Evolutionary conservation across 148 eudicot species (phyloP).

Genomic region (Fagopyrum homotropicum): DNA sequence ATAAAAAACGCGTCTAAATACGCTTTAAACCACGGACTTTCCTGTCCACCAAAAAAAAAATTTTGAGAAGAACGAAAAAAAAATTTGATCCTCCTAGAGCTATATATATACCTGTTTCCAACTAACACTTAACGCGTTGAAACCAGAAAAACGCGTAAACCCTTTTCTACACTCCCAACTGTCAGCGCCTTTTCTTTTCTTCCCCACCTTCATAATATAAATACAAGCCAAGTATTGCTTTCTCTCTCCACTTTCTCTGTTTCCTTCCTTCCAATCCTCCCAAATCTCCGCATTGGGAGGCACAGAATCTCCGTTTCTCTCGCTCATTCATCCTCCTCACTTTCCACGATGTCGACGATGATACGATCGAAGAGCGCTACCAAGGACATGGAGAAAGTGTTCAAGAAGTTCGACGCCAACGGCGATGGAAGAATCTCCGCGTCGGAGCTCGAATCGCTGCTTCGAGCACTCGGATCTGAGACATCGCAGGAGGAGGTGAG

Average conservation of each 20-base stretch:
- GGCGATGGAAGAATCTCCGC: constrained; percentile 70
- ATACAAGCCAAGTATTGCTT: neutral
- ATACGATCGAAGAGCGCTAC: neutral
- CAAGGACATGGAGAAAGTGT: constrained; percentile 35
- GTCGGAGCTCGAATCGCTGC: constrained; percentile 37
- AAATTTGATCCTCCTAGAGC: too few relatives aligned
- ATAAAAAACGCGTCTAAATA: too few relatives aligned
- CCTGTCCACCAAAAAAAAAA: too few relatives aligned
- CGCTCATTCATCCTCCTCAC: neutral
- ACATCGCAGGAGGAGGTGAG: constrained; percentile 42
- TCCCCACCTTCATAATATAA: neutral
- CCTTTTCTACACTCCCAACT: constrained; percentile 3
- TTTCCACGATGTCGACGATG: constrained; percentile 18
- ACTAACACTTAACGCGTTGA: constrained; percentile 9
- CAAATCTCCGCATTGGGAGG: neutral
- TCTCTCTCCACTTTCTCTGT: neutral
- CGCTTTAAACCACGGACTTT: too few relatives aligned
- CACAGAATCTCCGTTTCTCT: neutral
- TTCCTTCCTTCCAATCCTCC: neutral
- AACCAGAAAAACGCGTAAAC: constrained; percentile 4
- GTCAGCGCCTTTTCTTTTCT: neutral
- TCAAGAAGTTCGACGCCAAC: constrained; percentile 64
- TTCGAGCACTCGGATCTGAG: constrained; percentile 51
- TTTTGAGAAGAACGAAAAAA: too few relatives aligned
- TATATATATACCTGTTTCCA: neutral